Conservation (phyloP, 371 early-diverging fungal species). For the Aphelidium insulamus region DNA sequence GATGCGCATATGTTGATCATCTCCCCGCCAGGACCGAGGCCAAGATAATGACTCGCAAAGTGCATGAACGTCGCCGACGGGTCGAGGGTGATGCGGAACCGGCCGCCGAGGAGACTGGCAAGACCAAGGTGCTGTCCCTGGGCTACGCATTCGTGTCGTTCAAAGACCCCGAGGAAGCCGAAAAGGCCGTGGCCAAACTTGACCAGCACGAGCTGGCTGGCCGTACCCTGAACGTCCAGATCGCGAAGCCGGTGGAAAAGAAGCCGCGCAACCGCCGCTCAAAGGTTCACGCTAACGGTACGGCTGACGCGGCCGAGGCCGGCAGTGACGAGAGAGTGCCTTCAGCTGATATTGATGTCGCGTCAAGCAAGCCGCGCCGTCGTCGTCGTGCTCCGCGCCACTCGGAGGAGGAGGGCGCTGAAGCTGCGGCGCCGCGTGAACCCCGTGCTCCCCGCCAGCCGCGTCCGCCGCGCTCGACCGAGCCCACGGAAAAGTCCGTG, state of each 20-base stretch:
- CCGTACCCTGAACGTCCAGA: constrained; percentile 66
- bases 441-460: constrained; percentile 1
- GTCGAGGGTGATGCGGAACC: too few species aligned
- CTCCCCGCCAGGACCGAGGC: constrained; percentile 26
- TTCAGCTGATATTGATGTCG: constrained; percentile 3
- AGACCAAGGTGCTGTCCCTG: too few species aligned
- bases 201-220: constrained; percentile 51
- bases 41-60: constrained; percentile 51
- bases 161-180: constrained; percentile 39
- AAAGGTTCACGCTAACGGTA: constrained; percentile 1
- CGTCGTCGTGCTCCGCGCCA: constrained; percentile 6
- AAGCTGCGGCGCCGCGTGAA: background rate
- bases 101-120: too few species aligned
- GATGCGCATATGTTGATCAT: background rate
- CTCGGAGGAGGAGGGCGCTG: constrained; percentile 2
- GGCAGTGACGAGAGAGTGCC: constrained; percentile 1
- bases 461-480: constrained; percentile 8
- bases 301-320: constrained; percentile 3
- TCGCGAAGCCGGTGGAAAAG: constrained; percentile 38
- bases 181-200: constrained; percentile 39
- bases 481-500: constrained; percentile 52
- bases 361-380: constrained; percentile 8
- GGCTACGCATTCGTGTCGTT: constrained; percentile 86
- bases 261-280: background rate
- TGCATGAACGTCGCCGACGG: too few species aligned